phyloP scores from a whole-genome alignment of 202 grass and related monocot species.

The Schoenoplectus tabernaemontani region DNA sequence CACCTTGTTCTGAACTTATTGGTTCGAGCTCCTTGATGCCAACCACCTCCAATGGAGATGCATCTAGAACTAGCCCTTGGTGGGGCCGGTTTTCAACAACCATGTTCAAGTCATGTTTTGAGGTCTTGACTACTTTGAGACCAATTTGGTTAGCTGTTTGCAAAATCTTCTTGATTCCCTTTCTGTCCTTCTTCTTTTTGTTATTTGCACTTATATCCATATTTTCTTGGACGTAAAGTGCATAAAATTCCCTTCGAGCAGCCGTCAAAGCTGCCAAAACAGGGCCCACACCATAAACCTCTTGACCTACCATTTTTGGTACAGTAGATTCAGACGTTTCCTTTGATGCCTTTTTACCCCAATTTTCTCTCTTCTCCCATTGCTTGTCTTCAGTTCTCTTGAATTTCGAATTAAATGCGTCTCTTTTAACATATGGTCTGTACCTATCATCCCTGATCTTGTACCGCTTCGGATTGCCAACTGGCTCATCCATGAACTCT shows the following conservation, averaged over 20 bases:
- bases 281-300: slow-evolving; percentile 71
- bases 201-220: slow-evolving; percentile 69
- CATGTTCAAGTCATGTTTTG: slow-evolving; percentile 97
- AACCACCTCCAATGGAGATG: slow-evolving; percentile 86
- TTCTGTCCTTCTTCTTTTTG: slow-evolving; percentile 96
- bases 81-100: slow-evolving; percentile 78
- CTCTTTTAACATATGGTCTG: slow-evolving; percentile 15
- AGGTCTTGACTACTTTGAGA: slow-evolving; percentile 56
- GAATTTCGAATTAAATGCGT: slow-evolving; percentile 31
- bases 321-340: slow-evolving; percentile 52
- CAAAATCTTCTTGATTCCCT: slow-evolving; percentile 55
- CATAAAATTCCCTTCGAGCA: slow-evolving; percentile 72
- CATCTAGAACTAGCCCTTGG: slow-evolving; percentile 78
- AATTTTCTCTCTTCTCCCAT: slow-evolving; percentile 68
- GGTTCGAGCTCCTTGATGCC: slow-evolving; percentile 62
- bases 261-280: slow-evolving; percentile 67
- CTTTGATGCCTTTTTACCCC: slow-evolving; percentile 69
- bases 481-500: slow-evolving; percentile 28
- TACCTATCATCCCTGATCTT: slow-evolving; percentile 56
- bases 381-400: slow-evolving; percentile 38
- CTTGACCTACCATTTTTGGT: slow-evolving; percentile 68
- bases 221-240: slow-evolving; percentile 69
- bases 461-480: slow-evolving; percentile 49
- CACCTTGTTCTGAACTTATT: slow-evolving; percentile 30
- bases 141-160: slow-evolving; percentile 51